Conservation (phyloP, 768 basidiomycete genomes). For the Lentinula raphanica region DNA sequence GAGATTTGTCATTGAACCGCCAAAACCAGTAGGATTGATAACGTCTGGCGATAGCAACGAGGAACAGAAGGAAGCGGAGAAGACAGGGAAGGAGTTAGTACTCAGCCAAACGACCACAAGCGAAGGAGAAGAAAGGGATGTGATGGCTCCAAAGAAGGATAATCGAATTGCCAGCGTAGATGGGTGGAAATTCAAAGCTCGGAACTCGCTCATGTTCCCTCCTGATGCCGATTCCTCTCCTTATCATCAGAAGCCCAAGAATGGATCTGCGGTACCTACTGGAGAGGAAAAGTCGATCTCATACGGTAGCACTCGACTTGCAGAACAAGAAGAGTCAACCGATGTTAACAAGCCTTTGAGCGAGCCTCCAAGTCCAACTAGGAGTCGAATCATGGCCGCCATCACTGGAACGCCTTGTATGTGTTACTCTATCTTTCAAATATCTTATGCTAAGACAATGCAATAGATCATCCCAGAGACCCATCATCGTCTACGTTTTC, state of each 20-base stretch:
- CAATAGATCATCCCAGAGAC: conserved; percentile 58
- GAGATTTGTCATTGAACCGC: conserved; percentile 58
- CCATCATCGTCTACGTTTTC: conserved; percentile 48
- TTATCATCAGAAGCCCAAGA: conserved; percentile 42
- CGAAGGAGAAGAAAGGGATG: conserved; percentile 39
- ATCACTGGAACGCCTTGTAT: conserved; percentile 89
- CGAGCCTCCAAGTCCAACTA: conserved; percentile 82
- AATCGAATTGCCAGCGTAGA: conserved; percentile 68
- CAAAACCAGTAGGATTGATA: conserved; percentile 52
- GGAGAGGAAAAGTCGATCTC: conserved; percentile 61
- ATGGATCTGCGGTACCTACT: conserved; percentile 19
- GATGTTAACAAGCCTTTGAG: conserved; percentile 38
- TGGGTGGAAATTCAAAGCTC: conserved; percentile 81
- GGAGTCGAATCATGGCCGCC: conserved; percentile 87
- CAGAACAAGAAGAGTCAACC: conserved; percentile 56
- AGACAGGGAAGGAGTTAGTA: conserved; percentile 16
- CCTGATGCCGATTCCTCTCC: conserved; percentile 88
- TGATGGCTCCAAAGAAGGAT: conserved; percentile 79
- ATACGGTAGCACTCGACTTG: conserved; percentile 77
- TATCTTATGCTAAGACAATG: neutral
- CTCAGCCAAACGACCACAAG: conserved; percentile 11
- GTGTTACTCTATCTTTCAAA: conserved; percentile 22
- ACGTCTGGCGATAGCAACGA: conserved; percentile 25
- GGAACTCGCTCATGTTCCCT: conserved; percentile 93
- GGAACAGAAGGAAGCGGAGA: conserved; percentile 19